Conservation (phyloP, 2,329 filamentous ascomycete genomes). For the Raffaelea ambrosiae region DNA sequence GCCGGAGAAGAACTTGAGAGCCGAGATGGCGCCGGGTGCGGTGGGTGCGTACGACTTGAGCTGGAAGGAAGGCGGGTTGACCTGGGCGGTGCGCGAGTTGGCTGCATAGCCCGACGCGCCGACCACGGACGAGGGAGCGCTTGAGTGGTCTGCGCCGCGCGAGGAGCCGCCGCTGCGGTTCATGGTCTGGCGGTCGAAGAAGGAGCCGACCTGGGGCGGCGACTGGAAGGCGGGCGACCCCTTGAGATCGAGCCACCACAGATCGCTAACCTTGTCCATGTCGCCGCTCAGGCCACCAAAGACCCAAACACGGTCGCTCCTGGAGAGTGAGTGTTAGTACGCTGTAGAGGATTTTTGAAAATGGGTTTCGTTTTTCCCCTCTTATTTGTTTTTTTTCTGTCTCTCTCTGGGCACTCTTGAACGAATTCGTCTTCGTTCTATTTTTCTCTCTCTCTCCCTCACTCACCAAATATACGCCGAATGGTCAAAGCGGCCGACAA, state of each 20-base stretch:
- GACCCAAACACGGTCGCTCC: conserved; percentile 83
- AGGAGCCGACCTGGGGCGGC: conserved; percentile 45
- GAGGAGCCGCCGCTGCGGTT: background rate
- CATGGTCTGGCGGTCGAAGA: conserved; percentile 32
- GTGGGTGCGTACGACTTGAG: conserved; percentile 69
- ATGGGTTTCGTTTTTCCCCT: too few species aligned
- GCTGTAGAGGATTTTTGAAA: too few species aligned
- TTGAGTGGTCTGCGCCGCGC: conserved; percentile 27
- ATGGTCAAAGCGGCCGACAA: conserved; percentile 91
- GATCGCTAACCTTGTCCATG: conserved; percentile 92
- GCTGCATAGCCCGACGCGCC: conserved; percentile 58
- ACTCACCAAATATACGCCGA: conserved; percentile 79
- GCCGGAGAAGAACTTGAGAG: conserved; percentile 81
- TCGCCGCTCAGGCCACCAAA: conserved; percentile 92
- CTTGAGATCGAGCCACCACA: conserved; percentile 96
- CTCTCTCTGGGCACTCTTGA: too few species aligned
- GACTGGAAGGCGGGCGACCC: conserved; percentile 77
- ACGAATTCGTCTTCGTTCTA: too few species aligned
- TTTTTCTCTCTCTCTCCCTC: too few species aligned
- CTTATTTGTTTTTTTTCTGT: too few species aligned
- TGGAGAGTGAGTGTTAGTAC: conserved; percentile 15
- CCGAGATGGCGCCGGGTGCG: conserved; percentile 82
- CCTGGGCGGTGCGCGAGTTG: conserved; percentile 58
- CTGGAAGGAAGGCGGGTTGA: conserved; percentile 58
- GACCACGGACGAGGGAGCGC: conserved; percentile 40